Conservation (phyloP, 208 protist species). For the Endotrypanum monterogeii region DNA sequence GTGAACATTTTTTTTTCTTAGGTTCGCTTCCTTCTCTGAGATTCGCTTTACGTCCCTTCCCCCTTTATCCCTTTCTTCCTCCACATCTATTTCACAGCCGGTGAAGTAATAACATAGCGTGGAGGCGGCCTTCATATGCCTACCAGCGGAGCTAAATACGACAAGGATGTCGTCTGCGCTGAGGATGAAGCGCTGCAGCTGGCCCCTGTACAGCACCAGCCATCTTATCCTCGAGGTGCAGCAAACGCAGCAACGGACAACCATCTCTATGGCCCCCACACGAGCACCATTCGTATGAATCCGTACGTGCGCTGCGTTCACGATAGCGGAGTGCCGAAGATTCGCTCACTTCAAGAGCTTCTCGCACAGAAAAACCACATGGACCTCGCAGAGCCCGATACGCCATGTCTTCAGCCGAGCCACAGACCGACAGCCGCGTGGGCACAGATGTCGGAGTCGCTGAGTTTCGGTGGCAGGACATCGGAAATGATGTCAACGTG, state of each 20-base stretch:
- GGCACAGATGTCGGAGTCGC: slow-evolving; percentile 7
- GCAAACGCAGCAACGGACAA: neutral
- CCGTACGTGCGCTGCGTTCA: slow-evolving; percentile 65
- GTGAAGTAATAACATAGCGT: neutral
- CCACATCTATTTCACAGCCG: neutral
- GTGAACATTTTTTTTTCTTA: no score
- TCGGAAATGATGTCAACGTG: neutral
- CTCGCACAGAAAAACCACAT: slow-evolving; percentile 24
- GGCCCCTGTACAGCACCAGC: neutral
- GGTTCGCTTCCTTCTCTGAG: no score
- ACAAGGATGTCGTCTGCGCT: neutral
- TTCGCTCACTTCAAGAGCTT: slow-evolving; percentile 56
- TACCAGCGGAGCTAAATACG: slow-evolving; percentile 1
- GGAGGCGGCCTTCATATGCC: neutral
- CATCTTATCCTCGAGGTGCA: neutral
- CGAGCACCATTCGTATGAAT: slow-evolving; percentile 51
- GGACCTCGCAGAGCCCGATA: slow-evolving; percentile 48
- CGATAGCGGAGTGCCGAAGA: slow-evolving; percentile 38
- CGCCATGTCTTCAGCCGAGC: slow-evolving; percentile 43
- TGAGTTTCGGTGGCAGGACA: neutral
- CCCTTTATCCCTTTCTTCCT: neutral
- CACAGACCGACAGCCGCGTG: slow-evolving; percentile 3
- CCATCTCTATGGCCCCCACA: slow-evolving; percentile 16
- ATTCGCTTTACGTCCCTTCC: no score
- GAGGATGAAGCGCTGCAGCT: neutral